phyloP scores from a whole-genome alignment of 352 stramenopile species.

The Globisporangium nunn region DNA sequence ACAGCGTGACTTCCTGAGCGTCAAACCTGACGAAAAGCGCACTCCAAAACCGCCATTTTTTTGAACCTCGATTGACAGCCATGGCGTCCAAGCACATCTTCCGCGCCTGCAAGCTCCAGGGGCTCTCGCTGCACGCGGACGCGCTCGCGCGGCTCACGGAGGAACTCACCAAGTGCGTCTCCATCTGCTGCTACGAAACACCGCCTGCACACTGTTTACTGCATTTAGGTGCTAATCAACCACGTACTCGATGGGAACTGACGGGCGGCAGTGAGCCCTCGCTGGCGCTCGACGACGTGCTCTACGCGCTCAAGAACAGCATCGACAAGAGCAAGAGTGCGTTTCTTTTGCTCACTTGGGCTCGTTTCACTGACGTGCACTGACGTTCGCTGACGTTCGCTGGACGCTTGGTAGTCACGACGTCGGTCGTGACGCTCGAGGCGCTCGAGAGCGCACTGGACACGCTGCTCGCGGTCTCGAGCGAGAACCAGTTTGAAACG shows the following conservation, averaged over 20 bases:
- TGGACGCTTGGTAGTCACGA: constrained; percentile 41
- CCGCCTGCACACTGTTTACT: neutral
- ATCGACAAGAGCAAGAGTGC: constrained; percentile 84
- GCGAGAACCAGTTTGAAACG: constrained; percentile 72
- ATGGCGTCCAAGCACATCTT: constrained; percentile 79
- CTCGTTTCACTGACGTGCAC: neutral
- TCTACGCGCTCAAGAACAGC: constrained; percentile 87
- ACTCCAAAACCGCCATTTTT: neutral
- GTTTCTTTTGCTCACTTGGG: constrained; percentile 6
- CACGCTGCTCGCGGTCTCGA: constrained; percentile 71
- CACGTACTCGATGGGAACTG: neutral
- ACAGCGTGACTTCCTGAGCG: neutral
- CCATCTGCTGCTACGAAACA: neutral
- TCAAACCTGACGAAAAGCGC: neutral
- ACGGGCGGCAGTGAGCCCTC: constrained; percentile 41
- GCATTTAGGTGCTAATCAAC: neutral
- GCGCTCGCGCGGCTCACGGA: constrained; percentile 53
- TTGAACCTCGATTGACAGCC: neutral
- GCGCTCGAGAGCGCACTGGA: constrained; percentile 78
- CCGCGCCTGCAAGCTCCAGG: constrained; percentile 79
- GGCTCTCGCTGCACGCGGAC: constrained; percentile 70
- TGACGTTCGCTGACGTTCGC: neutral
- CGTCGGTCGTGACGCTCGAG: constrained; percentile 75
- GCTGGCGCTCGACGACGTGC: constrained; percentile 72
- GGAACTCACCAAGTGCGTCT: constrained; percentile 51